These are phyloP conservation scores for Chimonanthus praecox DNA, from an alignment of 164 flowering plant genomes.

Conservation along the genomic window DNA sequence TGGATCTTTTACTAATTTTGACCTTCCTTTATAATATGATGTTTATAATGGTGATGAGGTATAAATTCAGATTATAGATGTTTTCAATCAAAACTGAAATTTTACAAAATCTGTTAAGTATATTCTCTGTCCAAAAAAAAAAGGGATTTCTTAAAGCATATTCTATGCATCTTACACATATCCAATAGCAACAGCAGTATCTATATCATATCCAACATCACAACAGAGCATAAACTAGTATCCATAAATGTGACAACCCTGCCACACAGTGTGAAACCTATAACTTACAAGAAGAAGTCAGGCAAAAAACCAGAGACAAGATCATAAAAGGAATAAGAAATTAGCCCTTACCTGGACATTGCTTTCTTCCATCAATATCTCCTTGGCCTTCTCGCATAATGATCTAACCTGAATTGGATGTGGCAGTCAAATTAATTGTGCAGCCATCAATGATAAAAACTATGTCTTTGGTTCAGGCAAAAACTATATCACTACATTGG, in stretches of 20 bases:
- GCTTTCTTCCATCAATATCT: constrained; percentile 93
- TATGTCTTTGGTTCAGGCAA: background rate
- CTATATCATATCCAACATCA: background rate
- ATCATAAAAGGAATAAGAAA: background rate
- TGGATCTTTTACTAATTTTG: too few relatives aligned
- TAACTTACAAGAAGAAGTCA: background rate
- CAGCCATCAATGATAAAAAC: background rate
- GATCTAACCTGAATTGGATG: constrained; percentile 52
- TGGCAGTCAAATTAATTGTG: background rate
- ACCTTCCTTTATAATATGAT: too few relatives aligned
- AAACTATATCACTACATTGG: background rate
- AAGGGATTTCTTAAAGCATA: background rate
- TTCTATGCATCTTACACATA: too few relatives aligned
- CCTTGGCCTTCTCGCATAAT: constrained; percentile 89
- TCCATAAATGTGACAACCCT: background rate
- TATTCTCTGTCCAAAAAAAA: too few relatives aligned
- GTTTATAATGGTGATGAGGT: too few relatives aligned
- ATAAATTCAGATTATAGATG: too few relatives aligned
- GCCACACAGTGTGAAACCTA: background rate
- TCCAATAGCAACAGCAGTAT: too few relatives aligned
- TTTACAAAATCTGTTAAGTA: too few relatives aligned
- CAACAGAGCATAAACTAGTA: background rate
- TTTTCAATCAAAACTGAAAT: background rate
- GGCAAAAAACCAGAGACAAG: background rate
- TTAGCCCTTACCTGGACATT: constrained; percentile 68